Evolutionary conservation across 1,284 basidiomycete species (phyloP), one percentile per base, ranked within the genome.

Genomic region (Golubevia sp.): DNA sequence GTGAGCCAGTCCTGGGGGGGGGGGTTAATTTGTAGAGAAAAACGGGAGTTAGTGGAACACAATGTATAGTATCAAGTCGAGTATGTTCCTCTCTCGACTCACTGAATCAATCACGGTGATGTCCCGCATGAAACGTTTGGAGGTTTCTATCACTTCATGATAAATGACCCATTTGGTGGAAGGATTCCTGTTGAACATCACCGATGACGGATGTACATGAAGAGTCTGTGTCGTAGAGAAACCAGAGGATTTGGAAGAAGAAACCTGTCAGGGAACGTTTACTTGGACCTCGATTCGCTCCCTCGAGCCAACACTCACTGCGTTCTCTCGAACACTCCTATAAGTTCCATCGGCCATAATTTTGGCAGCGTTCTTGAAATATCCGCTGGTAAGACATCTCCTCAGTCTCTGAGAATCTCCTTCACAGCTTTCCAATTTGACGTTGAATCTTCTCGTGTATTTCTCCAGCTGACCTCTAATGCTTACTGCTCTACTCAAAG

Each of bases 71-170:
- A 51, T 18, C 64, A 58, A 21, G 67, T 55, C 23, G n/a, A 67
- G 34, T 6, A 34, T 20, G 23, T 68, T 68, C n/a, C 55, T 61
- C 0, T 67, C 68, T 1, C 61, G 63, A 2, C 63, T 65, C 2
- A 38, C 52, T 0, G 86, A 83, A 49, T 87, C 86, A 27, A 88
- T 84, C 5, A 86, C 85, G 0, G 87, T 87, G 20, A 88, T 61
- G 68, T 88, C 88, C 52, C 87, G 74, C 84, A 88, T 88, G 70
- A 87, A 88, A 25, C 82, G 90, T 84, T 96, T 97, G 70, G 92
- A 94, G 0, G 96, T 97, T 84, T 97, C 94, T 73, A 96, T 89
- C 84, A 98, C 91, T 82, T 99, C 95, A 79, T 97, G 93, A 79
- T 91, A 99, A 23, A 99, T 87, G 4, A 98, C 92, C 92, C 93